Evolutionary conservation across 2,329 filamentous ascomycete species (phyloP), one percentile per base, ranked within the genome.

Genomic region (Monascus ruber): DNA sequence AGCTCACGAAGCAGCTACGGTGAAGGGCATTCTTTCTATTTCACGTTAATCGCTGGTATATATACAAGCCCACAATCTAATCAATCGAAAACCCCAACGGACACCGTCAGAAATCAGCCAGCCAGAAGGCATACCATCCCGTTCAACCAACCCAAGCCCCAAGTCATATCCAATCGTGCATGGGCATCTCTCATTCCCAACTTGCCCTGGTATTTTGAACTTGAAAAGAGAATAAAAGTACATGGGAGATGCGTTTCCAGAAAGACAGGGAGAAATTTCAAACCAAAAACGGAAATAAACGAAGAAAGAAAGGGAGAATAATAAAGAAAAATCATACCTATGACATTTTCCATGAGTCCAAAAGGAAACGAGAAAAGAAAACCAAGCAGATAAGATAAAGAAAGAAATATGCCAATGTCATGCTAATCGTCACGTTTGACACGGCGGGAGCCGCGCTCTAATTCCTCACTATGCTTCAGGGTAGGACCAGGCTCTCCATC

Each of bases 401-500:
- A 40, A 33, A 34, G 33, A 39, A 38, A 38, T 34, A 17, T 37
- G 31, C n/a, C 31, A 36, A 31, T 25, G 38, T 44, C 40, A 42
- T 51, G 59, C 53, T 46, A 49, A 38, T 58, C 54, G 38, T 56
- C 55, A 34, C 55, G 51, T 41, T 58, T 62, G 37, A 52, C 50
- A 25, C 54, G 53, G 33, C 50, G 46, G 25, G 47, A 47, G 5
- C 53, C 48, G 11, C 47, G 49, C 35, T 51, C 45, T 26, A 49
- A 42, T 34, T 54, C 50, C 25, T 53, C 50, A 33, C 49, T 54
- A 31, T 40, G 48, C 40, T 57, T 50, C 39, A 52, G 55, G 1
- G 56, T 62, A 39, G 59, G 58, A n/a, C 59, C 59, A 8, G 58
- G 58, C 40, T 55, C 59, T 6, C 58, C 81, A 26, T 85, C 81